phyloP scores from a whole-genome alignment of 257 asterid species.

The Fraxinus pennsylvanica region DNA sequence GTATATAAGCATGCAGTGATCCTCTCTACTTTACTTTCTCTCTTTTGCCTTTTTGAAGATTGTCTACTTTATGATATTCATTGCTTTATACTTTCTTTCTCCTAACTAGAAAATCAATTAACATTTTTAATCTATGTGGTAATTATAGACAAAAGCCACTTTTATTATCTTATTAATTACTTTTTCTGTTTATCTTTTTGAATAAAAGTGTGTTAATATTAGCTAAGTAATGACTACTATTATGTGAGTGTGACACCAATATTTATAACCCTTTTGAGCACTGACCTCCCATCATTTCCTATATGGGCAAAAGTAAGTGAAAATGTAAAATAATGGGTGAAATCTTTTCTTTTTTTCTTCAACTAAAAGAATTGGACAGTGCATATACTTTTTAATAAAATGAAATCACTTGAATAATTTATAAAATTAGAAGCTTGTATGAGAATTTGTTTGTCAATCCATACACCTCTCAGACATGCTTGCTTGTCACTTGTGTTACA shows the following conservation, averaged over 20 bases:
- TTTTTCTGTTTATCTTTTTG: neutral
- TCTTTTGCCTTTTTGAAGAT: constrained; percentile 17
- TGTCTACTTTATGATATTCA: constrained; percentile 18
- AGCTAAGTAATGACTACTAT: too few relatives aligned
- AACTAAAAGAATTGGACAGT: neutral
- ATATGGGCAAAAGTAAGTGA: too few relatives aligned
- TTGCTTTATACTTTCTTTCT: neutral
- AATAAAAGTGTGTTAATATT: neutral
- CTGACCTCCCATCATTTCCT: too few relatives aligned
- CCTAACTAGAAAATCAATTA: neutral
- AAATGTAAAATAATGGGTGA: neutral
- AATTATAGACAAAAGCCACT: neutral
- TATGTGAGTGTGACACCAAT: too few relatives aligned
- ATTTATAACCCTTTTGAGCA: too few relatives aligned
- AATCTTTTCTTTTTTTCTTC: neutral
- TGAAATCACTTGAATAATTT: constrained; percentile 1
- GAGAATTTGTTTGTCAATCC: constrained; percentile 1
- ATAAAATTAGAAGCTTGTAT: constrained; percentile 10
- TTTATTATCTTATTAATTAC: neutral
- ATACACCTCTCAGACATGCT: neutral
- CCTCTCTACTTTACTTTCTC: constrained; percentile 16
- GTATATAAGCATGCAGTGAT: constrained; percentile 35
- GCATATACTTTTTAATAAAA: constrained; percentile 15
- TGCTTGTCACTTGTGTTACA: neutral
- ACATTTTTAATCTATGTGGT: neutral